These are phyloP conservation scores for Candida lessepsii DNA, from an alignment of 805 yeast species.

Conservation along the genomic window DNA sequence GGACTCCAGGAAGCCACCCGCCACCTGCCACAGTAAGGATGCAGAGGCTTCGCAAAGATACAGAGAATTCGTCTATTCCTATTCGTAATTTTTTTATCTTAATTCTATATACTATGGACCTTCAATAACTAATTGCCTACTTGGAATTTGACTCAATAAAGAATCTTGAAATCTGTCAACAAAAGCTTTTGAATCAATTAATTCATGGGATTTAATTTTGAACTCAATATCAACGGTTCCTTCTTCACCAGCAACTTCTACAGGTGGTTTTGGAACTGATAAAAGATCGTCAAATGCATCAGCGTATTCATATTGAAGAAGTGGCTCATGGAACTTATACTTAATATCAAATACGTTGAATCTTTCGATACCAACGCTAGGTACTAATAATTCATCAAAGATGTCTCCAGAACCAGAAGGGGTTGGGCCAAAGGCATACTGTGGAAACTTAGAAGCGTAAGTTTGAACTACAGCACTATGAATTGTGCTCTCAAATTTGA, in stretches of 20 bases:
- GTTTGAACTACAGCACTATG: slow-evolving; percentile 29
- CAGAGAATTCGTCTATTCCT: background rate
- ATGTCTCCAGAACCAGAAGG: slow-evolving; percentile 24
- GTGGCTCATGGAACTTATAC: slow-evolving; percentile 22
- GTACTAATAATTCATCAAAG: slow-evolving; percentile 39
- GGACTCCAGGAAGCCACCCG: no score
- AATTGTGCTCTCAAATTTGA: slow-evolving; percentile 30
- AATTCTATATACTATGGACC: slow-evolving; percentile 1
- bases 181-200: slow-evolving; percentile 36
- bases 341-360: slow-evolving; percentile 31
- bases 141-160: slow-evolving; percentile 32
- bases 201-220: slow-evolving; percentile 31
- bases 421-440: slow-evolving; percentile 32
- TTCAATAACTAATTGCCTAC: slow-evolving; percentile 10
- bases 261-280: slow-evolving; percentile 22
- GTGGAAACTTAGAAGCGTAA: slow-evolving; percentile 36
- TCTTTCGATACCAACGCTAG: slow-evolving; percentile 34
- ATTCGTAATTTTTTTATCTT: no score
- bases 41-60: no score
- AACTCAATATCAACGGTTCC: slow-evolving; percentile 30
- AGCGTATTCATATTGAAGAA: background rate
- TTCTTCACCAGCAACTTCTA: slow-evolving; percentile 31
- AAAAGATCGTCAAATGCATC: slow-evolving; percentile 6
- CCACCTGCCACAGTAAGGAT: no score
- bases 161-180: slow-evolving; percentile 34